Evolutionary conservation across 768 basidiomycete species (phyloP), one percentile per base, ranked within the genome.

Genomic region (Pisolithus orientalis): DNA sequence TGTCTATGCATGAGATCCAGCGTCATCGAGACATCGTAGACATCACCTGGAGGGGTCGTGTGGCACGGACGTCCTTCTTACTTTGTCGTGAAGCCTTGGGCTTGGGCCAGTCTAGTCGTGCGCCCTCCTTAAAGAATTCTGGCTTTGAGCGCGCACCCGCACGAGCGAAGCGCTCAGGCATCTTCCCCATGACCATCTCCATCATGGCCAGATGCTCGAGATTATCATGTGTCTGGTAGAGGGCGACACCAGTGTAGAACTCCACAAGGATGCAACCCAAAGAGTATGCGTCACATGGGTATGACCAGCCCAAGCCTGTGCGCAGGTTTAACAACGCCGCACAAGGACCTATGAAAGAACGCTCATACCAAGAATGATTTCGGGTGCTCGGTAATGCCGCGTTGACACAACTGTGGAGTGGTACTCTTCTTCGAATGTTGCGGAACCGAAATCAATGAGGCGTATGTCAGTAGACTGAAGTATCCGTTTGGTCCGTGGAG

Each of bases 161-260:
- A 40, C 86, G 79, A 38, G 83, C 82, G 64, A 95, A 92, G 5
- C 85, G 83, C 47, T 88, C 84, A 0, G 94, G 91, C 87, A 98
- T 94, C 73, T 89, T 90, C 53, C 95, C 95, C 90, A 98, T 97
- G 38, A 98, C 96, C 67, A 90, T 86, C 67, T 98, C 94, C 96
- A 99, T 99, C 96, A 99, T 99, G 39, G 95, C 96, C 13, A 99
- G 82, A 70, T 99, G 96, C 68, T 99, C 96, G 8, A 98, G 80
- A 67, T 99, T 98, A 71, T 98, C 95, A 63, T 98, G 96, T 0
- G 96, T 98, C 70, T 99, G 96, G 72, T 96, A 99, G n/a, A 99
- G 80, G 7, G 96, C 96, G 32, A 93, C 83, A 27, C 96, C 96
- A 16, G 96, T 99, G 73, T 84, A 95, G 68, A 99, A 98, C 68